phyloP scores from a whole-genome alignment of 805 yeast species.

The Teunomyces cretensis region DNA sequence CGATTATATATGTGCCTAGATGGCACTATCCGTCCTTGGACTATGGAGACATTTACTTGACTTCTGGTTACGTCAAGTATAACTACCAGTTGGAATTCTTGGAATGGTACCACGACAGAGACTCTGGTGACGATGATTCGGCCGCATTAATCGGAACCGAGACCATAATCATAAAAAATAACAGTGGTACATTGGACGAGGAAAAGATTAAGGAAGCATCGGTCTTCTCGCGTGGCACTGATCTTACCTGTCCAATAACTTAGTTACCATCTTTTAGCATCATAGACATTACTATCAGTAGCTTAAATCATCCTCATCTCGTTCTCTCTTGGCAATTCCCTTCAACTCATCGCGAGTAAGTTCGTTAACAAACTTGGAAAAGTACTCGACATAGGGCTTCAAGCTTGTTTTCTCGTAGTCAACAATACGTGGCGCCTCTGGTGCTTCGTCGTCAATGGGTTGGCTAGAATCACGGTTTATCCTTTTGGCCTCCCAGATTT shows the following conservation, averaged over 20 bases:
- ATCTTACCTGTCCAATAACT: conserved; percentile 15
- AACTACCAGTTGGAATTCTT: conserved; percentile 54
- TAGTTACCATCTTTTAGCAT: not conserved
- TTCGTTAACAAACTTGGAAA: conserved; percentile 59
- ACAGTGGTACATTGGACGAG: conserved; percentile 36
- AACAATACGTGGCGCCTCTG: conserved; percentile 17
- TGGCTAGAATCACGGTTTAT: conserved; percentile 28
- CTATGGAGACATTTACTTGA: conserved; percentile 47
- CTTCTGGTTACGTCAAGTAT: conserved; percentile 57
- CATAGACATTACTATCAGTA: not conserved
- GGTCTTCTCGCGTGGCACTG: conserved; percentile 7
- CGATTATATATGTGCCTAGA: conserved; percentile 66
- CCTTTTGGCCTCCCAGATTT: conserved; percentile 42
- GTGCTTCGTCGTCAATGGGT: conserved; percentile 20
- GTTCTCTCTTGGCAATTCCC: conserved; percentile 30
- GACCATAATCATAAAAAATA: conserved; percentile 36
- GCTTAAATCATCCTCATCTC: conserved; percentile 26
- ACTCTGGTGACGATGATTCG: conserved; percentile 11
- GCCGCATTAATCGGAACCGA: conserved; percentile 15
- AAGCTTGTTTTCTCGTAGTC: conserved; percentile 68
- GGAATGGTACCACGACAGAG: conserved; percentile 65
- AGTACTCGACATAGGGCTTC: conserved; percentile 67
- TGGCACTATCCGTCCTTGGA: conserved; percentile 62
- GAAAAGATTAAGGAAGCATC: conserved; percentile 10
- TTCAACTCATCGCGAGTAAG: conserved; percentile 56